phyloP scores from a whole-genome alignment of 805 yeast species.

The Kluyveromyces dobzhanskii region DNA sequence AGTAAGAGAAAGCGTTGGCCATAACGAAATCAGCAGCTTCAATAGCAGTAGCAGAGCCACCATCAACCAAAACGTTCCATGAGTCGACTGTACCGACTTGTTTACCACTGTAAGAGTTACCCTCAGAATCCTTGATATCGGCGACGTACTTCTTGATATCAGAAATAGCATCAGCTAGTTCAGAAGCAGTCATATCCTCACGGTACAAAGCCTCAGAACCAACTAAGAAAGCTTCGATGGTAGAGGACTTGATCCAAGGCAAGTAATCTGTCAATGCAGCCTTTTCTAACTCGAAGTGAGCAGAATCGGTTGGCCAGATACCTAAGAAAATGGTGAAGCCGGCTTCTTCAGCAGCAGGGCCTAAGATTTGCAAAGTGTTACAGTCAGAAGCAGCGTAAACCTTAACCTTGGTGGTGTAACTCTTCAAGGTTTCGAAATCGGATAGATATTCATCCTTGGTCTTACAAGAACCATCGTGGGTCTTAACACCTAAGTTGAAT shows the following conservation, averaged over 20 bases:
- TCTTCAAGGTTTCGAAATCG: conserved; percentile 54
- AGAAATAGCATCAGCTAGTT: conserved; percentile 59
- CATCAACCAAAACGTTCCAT: conserved; percentile 88
- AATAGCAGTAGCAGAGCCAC: conserved; percentile 60
- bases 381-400: conserved; percentile 93
- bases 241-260: conserved; percentile 60
- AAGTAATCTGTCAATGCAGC: conserved; percentile 60
- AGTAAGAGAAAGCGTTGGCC: conserved; percentile 95
- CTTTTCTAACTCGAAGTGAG: conserved; percentile 69
- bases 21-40: conserved; percentile 75
- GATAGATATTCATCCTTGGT: conserved; percentile 55
- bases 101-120: conserved; percentile 59
- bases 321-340: conserved; percentile 77
- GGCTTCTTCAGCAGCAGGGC: conserved; percentile 75
- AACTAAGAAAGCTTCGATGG: conserved; percentile 72
- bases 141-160: conserved; percentile 52
- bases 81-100: conserved; percentile 94
- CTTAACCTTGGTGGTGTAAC: conserved; percentile 60
- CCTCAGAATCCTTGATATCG: conserved; percentile 67
- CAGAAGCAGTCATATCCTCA: conserved; percentile 67
- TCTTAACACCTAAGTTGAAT: conserved; percentile 80
- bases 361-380: conserved; percentile 75
- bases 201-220: conserved; percentile 97
- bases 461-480: conserved; percentile 70
- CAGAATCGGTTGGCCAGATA: conserved; percentile 87